Conservation (phyloP, 139 green algal genomes). For the Volvox reticuliferus region DNA sequence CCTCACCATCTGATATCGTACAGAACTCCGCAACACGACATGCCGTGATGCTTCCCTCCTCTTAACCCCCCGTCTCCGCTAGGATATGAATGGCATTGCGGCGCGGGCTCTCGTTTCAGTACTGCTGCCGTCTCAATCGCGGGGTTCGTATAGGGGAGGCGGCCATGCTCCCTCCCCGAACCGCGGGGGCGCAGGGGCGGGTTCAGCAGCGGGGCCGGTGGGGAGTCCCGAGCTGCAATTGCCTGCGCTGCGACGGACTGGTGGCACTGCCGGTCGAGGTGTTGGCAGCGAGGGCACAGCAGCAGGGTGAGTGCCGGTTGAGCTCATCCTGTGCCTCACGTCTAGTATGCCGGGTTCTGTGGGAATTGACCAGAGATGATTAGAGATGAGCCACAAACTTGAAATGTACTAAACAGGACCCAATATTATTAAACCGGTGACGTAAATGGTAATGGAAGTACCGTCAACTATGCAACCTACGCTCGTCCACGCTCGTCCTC, state of each 20-base stretch:
- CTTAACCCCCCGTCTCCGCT: neutral
- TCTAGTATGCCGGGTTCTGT: too few species aligned
- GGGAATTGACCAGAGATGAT: too few species aligned
- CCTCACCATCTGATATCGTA: too few species aligned
- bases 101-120: constrained; percentile 64
- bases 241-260: constrained; percentile 13
- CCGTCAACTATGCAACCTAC: too few species aligned
- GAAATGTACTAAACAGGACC: too few species aligned
- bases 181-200: neutral
- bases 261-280: neutral
- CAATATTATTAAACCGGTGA: too few species aligned
- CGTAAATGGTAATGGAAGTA: too few species aligned
- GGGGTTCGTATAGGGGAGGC: neutral
- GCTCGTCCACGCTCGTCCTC: too few species aligned
- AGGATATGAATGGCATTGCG: constrained; percentile 85
- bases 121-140: constrained; percentile 67
- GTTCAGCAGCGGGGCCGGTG: neutral
- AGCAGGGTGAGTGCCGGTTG: neutral
- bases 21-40: too few species aligned
- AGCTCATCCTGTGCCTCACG: too few species aligned
- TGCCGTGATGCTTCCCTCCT: too few species aligned
- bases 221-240: neutral
- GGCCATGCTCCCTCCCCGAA: neutral
- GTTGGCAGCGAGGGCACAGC: neutral
- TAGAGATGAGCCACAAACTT: too few species aligned